Conservation (phyloP, 1,284 basidiomycete genomes). For the Microbotryum lychnidis-dioicae region DNA sequence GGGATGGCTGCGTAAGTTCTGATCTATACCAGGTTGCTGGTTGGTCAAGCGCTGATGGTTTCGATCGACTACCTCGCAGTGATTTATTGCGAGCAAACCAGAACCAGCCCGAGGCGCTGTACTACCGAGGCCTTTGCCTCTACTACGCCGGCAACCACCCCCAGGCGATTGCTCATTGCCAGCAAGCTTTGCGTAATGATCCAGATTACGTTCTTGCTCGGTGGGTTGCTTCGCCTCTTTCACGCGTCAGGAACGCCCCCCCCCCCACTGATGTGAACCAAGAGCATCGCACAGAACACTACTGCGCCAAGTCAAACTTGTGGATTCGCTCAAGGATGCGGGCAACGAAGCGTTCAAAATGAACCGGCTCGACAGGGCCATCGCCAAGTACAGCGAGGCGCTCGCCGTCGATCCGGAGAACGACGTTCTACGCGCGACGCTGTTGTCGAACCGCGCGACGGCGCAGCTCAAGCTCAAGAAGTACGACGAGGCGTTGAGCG, state of each 20-base stretch:
- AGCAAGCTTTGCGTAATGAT: constrained; percentile 66
- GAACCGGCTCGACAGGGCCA: constrained; percentile 54
- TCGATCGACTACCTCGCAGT: constrained; percentile 42
- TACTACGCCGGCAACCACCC: constrained; percentile 63
- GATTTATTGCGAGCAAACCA: constrained; percentile 61
- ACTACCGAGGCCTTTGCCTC: constrained; percentile 67
- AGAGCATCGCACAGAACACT: constrained; percentile 3
- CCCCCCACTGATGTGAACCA: background rate
- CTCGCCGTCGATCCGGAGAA: constrained; percentile 46
- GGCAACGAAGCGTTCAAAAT: constrained; percentile 71
- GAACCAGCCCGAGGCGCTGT: constrained; percentile 70
- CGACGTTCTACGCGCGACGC: constrained; percentile 59
- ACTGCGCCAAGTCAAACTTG: constrained; percentile 51
- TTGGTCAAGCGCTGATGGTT: constrained; percentile 34
- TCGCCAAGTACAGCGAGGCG: constrained; percentile 60
- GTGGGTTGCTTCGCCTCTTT: constrained; percentile 25
- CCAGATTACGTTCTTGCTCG: constrained; percentile 66
- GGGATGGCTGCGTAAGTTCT: constrained; percentile 58
- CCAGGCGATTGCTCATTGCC: constrained; percentile 64
- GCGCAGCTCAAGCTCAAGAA: constrained; percentile 64
- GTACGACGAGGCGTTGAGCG: constrained; percentile 59
- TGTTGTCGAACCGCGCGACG: constrained; percentile 76
- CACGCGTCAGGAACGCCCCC: too few relatives aligned
- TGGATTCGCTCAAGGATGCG: constrained; percentile 74
- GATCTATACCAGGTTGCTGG: constrained; percentile 23